Percentiles rank a stretch among this genome's conserved stretches.
phyloP scores from a whole-genome alignment of 306 rosid genomes.

The Vigna reflexopilosa region DNA sequence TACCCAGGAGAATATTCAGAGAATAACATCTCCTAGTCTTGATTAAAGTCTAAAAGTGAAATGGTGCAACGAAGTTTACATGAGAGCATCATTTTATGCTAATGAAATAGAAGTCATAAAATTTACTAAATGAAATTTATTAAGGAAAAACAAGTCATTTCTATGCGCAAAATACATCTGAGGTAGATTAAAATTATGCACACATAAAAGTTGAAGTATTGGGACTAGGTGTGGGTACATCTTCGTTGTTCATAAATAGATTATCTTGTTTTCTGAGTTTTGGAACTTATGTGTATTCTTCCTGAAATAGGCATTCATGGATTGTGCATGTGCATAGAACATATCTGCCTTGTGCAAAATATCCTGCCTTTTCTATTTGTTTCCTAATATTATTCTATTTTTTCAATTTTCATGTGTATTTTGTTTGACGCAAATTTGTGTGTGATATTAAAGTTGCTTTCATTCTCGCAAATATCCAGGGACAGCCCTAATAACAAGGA shows the following conservation, averaged over 20 bases:
- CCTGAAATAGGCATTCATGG: constrained; percentile 34
- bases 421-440: constrained; percentile 23
- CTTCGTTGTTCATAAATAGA: background rate
- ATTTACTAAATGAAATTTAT: background rate
- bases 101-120: constrained; percentile 14
- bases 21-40: background rate
- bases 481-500: constrained; percentile 37
- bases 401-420: constrained; percentile 20
- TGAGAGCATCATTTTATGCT: constrained; percentile 5
- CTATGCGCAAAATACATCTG: constrained; percentile 3
- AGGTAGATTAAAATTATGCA: constrained; percentile 5
- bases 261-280: constrained; percentile 2
- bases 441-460: constrained; percentile 33
- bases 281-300: constrained; percentile 14
- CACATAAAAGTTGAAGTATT: background rate
- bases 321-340: constrained; percentile 24
- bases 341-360: constrained; percentile 5
- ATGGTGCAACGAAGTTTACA: background rate
- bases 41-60: background rate
- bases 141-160: background rate
- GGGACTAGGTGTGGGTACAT: background rate
- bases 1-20: background rate
- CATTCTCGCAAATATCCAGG: constrained; percentile 45
- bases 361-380: constrained; percentile 1
- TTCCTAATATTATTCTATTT: constrained; percentile 4